A percentile compares a stretch with the other conserved stretches of the same genome.
These are phyloP conservation scores for Xylariaceae sp. DNA, from an alignment of 2,329 filamentous ascomycete species.

Conservation along the genomic window DNA sequence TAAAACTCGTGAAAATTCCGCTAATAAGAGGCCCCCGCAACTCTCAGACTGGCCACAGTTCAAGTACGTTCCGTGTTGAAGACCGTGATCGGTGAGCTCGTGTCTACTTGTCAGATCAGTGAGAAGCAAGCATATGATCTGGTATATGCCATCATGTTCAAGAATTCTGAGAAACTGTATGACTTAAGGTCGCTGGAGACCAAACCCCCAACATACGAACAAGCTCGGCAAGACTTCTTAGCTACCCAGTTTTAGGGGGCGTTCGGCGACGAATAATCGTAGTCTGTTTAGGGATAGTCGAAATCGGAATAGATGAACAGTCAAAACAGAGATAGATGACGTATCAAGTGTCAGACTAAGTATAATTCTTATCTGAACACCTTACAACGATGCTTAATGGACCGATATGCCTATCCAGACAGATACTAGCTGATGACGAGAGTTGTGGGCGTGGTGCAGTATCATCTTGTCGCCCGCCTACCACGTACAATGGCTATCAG, in stretches of 20 bases:
- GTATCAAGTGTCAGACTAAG: slow-evolving; percentile 35
- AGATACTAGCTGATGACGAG: too few species aligned
- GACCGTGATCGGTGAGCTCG: slow-evolving; percentile 62
- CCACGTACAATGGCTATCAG: too few species aligned
- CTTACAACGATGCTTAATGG: neutral
- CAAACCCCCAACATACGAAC: too few species aligned
- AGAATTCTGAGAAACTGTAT: slow-evolving; percentile 75
- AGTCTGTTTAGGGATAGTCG: too few species aligned
- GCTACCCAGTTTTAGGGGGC: too few species aligned
- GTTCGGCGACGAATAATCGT: too few species aligned
- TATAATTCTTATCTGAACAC: slow-evolving; percentile 17
- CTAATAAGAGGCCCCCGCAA: slow-evolving; percentile 51
- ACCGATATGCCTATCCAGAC: neutral
- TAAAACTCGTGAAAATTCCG: too few species aligned
- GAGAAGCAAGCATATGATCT: slow-evolving; percentile 59
- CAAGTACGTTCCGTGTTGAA: slow-evolving; percentile 70
- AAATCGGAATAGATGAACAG: too few species aligned
- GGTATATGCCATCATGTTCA: slow-evolving; percentile 67
- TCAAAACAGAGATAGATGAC: too few species aligned
- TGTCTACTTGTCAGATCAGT: slow-evolving; percentile 59
- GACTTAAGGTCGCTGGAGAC: slow-evolving; percentile 38
- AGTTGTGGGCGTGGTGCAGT: too few species aligned
- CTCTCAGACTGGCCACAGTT: slow-evolving; percentile 66
- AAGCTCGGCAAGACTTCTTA: too few species aligned
- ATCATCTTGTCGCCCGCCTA: too few species aligned